Base-by-base conservation (phyloP, 140 eudicot species). In the Senecio squalidus region DNA sequence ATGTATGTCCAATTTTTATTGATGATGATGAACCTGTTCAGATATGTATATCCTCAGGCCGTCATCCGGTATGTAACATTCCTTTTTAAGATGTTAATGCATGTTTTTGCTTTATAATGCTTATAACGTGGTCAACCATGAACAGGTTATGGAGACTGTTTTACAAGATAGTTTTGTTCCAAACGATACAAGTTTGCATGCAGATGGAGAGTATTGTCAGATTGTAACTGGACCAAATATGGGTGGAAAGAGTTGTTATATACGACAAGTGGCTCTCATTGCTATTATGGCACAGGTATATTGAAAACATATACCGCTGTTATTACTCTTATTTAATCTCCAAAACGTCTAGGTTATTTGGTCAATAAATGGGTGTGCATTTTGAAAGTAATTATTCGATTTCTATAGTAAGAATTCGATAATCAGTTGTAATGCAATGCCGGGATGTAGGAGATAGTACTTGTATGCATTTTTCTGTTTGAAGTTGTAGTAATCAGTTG, bases 161-260 rank as follows among this genome's bases (percentile, higher is more conserved):
- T 52, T 87, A 50, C 81, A 83, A 65, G 98, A 75, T 66, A 68
- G 64, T 68, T 92, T 92, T 71, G 95, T 92, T 40, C 89, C 98
- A 43, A 92, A 92, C 49, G 95, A 87, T 73, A 86, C 96, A 51
- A 53, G 69, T 63, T 61, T 92, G 65, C 84, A 71, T 79, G 90
- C 86, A 31, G 84, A 79, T 10, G 65, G 73, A 16, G 92, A 83
- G 63, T 81, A 69, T 71, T 92, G 98, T 55, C 96, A 92, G 72
- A 81, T 92, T 62, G 68, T 92, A 51, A 92, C 98, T 10, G 98
- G 98, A 68, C 96, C 98, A 58, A 92, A 92, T 58, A 92, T 92
- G 98, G 98, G 98, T 34, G 98, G 98, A 55, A 92, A 92, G 67
- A 92, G 98, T 54, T 92, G 98, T 80, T 92, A 92, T 58, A 92